Base-by-base conservation (phyloP, 1,284 basidiomycete genomes). In the Neotropicomus parvogracilis region DNA sequence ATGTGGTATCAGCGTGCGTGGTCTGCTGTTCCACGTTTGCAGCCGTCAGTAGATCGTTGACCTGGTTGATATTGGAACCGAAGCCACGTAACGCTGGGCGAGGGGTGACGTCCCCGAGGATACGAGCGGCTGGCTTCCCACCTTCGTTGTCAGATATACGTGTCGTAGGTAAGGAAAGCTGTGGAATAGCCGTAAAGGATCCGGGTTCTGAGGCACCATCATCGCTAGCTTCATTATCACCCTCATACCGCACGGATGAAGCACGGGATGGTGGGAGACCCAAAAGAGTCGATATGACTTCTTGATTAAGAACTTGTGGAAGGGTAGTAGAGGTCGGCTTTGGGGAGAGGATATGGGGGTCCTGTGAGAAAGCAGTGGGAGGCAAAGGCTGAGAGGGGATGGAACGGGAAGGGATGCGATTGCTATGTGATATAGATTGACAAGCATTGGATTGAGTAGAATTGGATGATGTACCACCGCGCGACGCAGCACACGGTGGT, bases 201-300 rank as follows among this genome's bases (percentile, higher is more conserved):
- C 68, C 72, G 29, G 71, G 70, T 27, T 71, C 68, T 0, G 72
- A 71, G 8, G 57, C 57, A 14, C 56, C 67, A 29, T 73, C 71
- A 36, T 74, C 73, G n/a, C 77, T 75, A 37, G 80, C 75, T 54
- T 80, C 80, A 41, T 78, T 78, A 50, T 85, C 83, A 20, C 82
- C 82, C 58, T 84, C 83, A 44, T 77, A 76, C 42, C 75, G 66
- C 7, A 73, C 75, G 1, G 80, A 83, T 4, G 78, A 72, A 19
- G 78, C 70, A 20, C 78, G 75, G 0, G 77, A 77, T 7, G 70
- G 72, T 1, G 72, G 67, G 34, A 79, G 66, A 9, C 78, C 81
- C 2, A 84, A 69, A 13, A 85, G 70, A 3, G 74, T 68, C 4
- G 76, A 77, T 38, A 86, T 78, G 37, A 85, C 82, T 48, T 83